Evolutionary conservation across 2,329 filamentous ascomycete genomes (phyloP), one percentile per base, ranked within the genome.

Genomic region (Calycina marina): DNA sequence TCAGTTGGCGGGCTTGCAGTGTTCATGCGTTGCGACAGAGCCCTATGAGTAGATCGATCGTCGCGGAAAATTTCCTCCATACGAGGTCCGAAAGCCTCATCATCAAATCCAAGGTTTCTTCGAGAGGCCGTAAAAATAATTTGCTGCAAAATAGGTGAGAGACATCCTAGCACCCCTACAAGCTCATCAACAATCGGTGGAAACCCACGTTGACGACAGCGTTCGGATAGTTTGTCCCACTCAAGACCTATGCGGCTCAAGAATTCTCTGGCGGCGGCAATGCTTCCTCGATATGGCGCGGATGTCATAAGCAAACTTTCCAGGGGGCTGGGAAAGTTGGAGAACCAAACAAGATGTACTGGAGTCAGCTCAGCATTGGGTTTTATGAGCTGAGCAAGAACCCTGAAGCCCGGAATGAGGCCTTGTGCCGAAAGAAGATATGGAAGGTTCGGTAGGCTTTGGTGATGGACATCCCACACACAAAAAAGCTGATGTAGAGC

Each of bases 401-500:
- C 42, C 8, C 37, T 37, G 17, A 60, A 47, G 0, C 55, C 56
- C 31, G 39, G 25, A 5, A 37, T 37, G 3, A 58, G 31, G 13
- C 41, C 36, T 8, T 17, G 32, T 14, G 29, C 6, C 12, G 38
- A 25, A 14, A 44, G 42, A 28, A 58, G 48, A 1, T 54, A 51
- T 9, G 62, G 46, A 3, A 60, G 38, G 9, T 31, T 44, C 11
- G 61, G 22, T 13, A 53, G 26, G 18, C 44, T 37, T 11, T 34
- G 22, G 18, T 29, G 41, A 22, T 43, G 31, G 10, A 38, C 18
- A 35, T 51, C 63, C 63, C 67, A 70, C 13, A 66, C 46, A 46
- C 73, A 79, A 49, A 71, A 75, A 2, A 77, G 37, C 46, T 81
- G 76, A 47, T 81, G 77, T 9, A 80, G 49, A 4, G 65, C 59